A percentile compares a stretch with the other conserved stretches of the same genome.
phyloP scores from a whole-genome alignment of 2,329 filamentous ascomycete species.

The Pseudogymnoascus sp. region DNA sequence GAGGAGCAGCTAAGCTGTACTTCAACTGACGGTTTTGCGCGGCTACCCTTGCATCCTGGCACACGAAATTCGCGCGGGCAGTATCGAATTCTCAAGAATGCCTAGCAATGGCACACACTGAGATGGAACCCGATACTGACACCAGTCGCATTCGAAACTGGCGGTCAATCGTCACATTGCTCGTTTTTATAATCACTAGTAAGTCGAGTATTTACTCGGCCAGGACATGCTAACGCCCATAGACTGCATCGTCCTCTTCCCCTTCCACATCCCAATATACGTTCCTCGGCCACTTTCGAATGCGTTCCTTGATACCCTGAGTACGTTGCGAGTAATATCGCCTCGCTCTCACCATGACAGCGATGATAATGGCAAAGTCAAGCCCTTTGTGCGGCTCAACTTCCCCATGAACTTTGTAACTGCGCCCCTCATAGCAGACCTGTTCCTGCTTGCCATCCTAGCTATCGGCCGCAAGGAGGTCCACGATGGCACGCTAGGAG shows the following conservation, averaged over 20 bases:
- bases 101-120: background rate
- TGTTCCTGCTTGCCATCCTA: slow-evolving; percentile 62
- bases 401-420: slow-evolving; percentile 67
- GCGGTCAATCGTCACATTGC: slow-evolving; percentile 62
- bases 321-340: slow-evolving; percentile 45
- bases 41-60: background rate
- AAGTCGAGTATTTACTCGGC: slow-evolving; percentile 32
- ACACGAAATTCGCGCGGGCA: background rate
- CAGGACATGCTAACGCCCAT: slow-evolving; percentile 2
- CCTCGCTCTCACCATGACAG: slow-evolving; percentile 25
- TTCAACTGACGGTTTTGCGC: background rate
- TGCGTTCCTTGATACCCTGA: slow-evolving; percentile 37
- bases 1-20: background rate
- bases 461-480: slow-evolving; percentile 63
- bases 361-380: slow-evolving; percentile 25
- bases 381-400: slow-evolving; percentile 41
- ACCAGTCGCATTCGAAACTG: slow-evolving; percentile 53
- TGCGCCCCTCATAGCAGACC: slow-evolving; percentile 60
- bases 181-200: slow-evolving; percentile 66
- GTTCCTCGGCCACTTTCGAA: slow-evolving; percentile 46
- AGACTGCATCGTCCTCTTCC: slow-evolving; percentile 65
- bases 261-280: slow-evolving; percentile 57
- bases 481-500: slow-evolving; percentile 58
- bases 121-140: slow-evolving; percentile 34
- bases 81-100: background rate